Evolutionary conservation across 2,329 filamentous ascomycete species (phyloP), one percentile per base, ranked within the genome.

Genomic region (Ophidiomyces ophidiicola): DNA sequence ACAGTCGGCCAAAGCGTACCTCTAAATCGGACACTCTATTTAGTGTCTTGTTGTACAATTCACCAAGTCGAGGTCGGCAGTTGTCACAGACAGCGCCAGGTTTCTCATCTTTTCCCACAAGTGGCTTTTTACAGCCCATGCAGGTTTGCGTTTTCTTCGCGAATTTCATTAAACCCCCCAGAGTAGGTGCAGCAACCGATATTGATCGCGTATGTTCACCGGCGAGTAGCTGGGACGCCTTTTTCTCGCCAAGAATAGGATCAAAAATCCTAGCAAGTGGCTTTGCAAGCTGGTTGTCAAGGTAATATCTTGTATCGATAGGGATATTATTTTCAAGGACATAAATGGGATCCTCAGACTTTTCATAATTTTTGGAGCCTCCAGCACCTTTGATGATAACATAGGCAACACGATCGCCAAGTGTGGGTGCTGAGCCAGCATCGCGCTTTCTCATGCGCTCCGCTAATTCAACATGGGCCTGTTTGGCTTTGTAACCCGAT

Each of bases 101-200:
- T 49, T 72, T 77, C 62, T 94, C 88, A 32, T 82, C 74, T 50
- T 83, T 82, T 44, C 76, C 77, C 5, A 75, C 78, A 35, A 98
- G 71, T 3, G 90, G 90, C 61, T 94, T 94, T 72, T 96, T 98
- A 75, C 90, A 98, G 3, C 87, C 90, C 82, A 98, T 93, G 60
- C 90, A 98, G 0, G 90, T 96, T 64, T 87, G 79, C 2, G 90
- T 98, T 68, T 93, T 94, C 67, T 94, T 94, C 23, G 90, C 75
- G 57, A 96, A 98, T 64, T 93, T 94, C 90, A 98, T 98, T 47
- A 98, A 68, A 0, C 90, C 90, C 41, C 90, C 90, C 45, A 94
- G 75, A 0, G 82, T 82, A 0, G 92, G 88, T 14, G 85, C 90
- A 2, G 88, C 87, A 17, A 96, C 85, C 1, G 85, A 82, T 48